Evolutionary conservation across 2,329 filamentous ascomycete genomes (phyloP), one percentile per base, ranked within the genome.

Genomic region (Hypoxylon sp.): DNA sequence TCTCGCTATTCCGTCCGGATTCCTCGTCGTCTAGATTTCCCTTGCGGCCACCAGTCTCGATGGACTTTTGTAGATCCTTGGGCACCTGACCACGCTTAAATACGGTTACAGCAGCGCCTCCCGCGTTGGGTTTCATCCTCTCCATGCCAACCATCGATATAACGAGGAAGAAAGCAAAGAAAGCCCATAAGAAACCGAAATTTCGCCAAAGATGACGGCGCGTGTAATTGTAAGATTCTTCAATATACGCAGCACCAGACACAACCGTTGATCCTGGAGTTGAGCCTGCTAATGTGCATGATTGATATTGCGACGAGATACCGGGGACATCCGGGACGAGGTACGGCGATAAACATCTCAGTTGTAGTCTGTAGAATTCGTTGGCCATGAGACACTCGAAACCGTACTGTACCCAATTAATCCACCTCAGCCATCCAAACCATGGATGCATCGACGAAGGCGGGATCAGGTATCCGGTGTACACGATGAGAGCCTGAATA

Each of bases 81-180:
- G 90, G 89, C 0, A 88, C 87, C 71, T 92, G 86, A 0, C 89
- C 88, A 31, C 89, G 82, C 78, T 91, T 91, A 75, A 86, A 89
- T 11, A 89, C 84, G 0, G 87, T 89, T 3, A 90, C 87, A 2
- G 87, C 83, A 1, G 86, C 87, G 6, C 87, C 87, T 5, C 87
- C 87, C 11, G 85, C 85, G 63, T 89, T 89, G 1, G 87, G 86
- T 73, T 90, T 90, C 80, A 85, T 83, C 37, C 13, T 92, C 2
- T 79, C 73, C 73, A 78, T 79, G 2, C 77, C 77, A 5, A 78
- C 46, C 55, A 75, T 74, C 1, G 83, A 80, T 17, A 85, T 75
- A n/a, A 77, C 78, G 8, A 85, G 79, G 56, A 87, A 85, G 76
- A 83, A 82, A 33, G 82, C 42, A 70, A 84, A 84, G 64, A 86